Conservation (phyloP, 805 yeast genomes). For the Brettanomyces anomalus region DNA sequence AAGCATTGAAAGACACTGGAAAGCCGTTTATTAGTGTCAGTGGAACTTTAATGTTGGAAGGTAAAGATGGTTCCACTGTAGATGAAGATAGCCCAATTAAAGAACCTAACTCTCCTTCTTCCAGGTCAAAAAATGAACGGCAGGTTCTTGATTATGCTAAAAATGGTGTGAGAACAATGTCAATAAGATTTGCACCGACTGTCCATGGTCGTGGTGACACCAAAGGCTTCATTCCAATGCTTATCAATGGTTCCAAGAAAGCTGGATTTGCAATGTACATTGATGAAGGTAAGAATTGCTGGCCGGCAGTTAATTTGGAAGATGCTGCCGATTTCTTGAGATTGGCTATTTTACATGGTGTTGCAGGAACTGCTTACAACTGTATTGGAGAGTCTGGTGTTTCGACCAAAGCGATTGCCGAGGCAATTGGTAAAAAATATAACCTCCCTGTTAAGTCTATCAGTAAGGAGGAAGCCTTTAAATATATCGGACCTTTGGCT, state of each 20-base stretch:
- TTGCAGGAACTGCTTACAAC: neutral
- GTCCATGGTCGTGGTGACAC: constrained; percentile 1
- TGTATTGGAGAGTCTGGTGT: neutral
- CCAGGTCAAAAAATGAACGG: neutral
- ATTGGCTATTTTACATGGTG: neutral
- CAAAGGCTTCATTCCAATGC: neutral
- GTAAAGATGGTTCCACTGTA: neutral
- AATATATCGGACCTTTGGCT: neutral
- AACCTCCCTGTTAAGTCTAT: neutral
- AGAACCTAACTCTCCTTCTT: no score
- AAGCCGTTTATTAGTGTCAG: neutral
- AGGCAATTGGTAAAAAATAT: constrained; percentile 1
- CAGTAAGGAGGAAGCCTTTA: neutral
- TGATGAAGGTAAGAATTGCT: neutral
- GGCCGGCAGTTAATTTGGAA: neutral
- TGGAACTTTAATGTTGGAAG: neutral
- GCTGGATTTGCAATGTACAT: neutral
- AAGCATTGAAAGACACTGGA: neutral
- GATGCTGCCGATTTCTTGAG: neutral
- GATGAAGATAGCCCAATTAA: neutral
- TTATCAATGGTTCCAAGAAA: neutral
- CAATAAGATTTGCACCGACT: neutral
- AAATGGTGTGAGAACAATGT: neutral
- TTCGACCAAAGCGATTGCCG: neutral
- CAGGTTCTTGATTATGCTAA: neutral